Base-by-base conservation (phyloP, 768 basidiomycete genomes). In the Mrakia gelida region DNA sequence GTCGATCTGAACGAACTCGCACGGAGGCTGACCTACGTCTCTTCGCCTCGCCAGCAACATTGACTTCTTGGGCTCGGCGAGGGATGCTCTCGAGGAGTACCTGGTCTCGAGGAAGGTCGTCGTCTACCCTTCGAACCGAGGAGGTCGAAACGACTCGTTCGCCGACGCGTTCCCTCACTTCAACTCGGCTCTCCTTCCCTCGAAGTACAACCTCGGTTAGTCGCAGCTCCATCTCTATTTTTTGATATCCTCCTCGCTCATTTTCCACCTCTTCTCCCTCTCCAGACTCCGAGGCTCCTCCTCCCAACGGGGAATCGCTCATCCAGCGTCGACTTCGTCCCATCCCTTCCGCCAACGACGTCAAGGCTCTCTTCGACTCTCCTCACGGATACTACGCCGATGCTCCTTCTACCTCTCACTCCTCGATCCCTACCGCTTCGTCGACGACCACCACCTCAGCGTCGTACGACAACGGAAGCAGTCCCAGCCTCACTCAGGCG, bases 11-110 rank as follows among this genome's bases (percentile, higher is more conserved):
- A 16, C 2, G 15, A 7, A 52, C 45, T 16, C 15, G 11, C 2
- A 21, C 49, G 15, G 7, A 21, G 2, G 49, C 49, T 52, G 49
- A 52, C 49, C 49, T 1, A 18, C 49, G 13, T 21, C 4, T 7
- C 15, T 21, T 7, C 21, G 2, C 18, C 7, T 52, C 49, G 2
- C 21, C 49, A 52, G 49, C 49, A 52, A 52, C 49, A 52, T 52
- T 16, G 49, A 98, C 84, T 94, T 94, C 85, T 86, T 98, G 75
- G 89, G 91, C 59, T 91, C 95, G 0, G 92, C 93, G 13, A 87
- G 93, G 80, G 96, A 98, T 85, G 91, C 93, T 87, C 88, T 98
- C 6, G 96, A 98, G 82, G 92, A 95, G 82, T 98, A 92, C 86
- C 84, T 98, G 76, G 86, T 91, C 34, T 90, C 90, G 78, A 91